phyloP scores from a whole-genome alignment of 192 early-diverging fungal genomes.

The Helicostylum pulchrum region DNA sequence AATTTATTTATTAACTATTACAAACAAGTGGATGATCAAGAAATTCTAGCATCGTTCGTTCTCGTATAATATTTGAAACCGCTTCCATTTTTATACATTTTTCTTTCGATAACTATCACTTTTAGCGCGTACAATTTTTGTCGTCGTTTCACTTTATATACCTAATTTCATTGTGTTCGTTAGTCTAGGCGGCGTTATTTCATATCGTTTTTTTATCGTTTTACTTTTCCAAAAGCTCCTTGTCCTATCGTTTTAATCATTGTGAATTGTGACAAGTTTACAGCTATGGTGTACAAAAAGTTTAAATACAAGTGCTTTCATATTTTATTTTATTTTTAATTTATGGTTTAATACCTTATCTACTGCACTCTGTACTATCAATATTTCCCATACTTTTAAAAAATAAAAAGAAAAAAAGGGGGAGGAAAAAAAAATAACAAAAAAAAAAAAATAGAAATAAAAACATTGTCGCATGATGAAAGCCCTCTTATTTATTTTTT shows the following conservation, averaged over 20 bases:
- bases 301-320: no score
- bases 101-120: conserved; percentile 83
- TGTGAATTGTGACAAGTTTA: conserved; percentile 61
- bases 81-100: conserved; percentile 85
- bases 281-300: no score
- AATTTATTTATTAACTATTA: no score
- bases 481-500: no score
- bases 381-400: conserved; percentile 14
- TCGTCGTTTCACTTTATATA: conserved; percentile 77
- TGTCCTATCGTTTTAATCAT: conserved; percentile 76
- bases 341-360: no score
- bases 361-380: conserved; percentile 3
- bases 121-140: conserved; percentile 78
- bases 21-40: conserved; percentile 66
- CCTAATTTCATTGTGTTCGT: conserved; percentile 40
- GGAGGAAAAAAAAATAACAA: background rate
- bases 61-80: conserved; percentile 78
- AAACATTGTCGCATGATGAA: conserved; percentile 1
- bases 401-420: background rate
- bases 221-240: conserved; percentile 87
- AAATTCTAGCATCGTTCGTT: conserved; percentile 74
- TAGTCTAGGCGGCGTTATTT: no score
- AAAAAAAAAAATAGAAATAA: background rate
- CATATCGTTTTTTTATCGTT: background rate
- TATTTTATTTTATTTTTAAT: no score